Evolutionary conservation across 169 alveolate species (phyloP), one percentile per base, ranked within the genome.

Genomic region (Plasmodium gonderi): DNA sequence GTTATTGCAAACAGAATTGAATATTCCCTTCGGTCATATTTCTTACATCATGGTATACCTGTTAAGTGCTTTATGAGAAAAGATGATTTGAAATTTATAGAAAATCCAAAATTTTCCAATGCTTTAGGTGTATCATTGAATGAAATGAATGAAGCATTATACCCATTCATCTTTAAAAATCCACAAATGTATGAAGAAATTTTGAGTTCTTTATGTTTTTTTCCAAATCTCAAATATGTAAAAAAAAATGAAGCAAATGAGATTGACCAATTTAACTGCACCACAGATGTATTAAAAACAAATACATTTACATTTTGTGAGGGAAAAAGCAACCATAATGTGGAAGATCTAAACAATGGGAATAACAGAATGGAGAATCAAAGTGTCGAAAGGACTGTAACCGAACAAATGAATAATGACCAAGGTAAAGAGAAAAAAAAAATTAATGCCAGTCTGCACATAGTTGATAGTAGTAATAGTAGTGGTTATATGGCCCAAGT

Each of bases 141-240:
- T 31, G 83, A 90, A 26, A 51, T 90, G 44, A 90, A 90, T 79
- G 82, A 90, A 69, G 91, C 94, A 17, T 64, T 90, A 77, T 90
- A 90, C 29, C 94, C 90, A 40, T 79, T 78, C 45, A 90, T 90
- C 1, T 90, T 90, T 90, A 90, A 79, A 79, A 90, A 90, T 42
- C 94, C 94, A 45, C 94, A 90, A 36, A 60, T 90, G 64, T 90
- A 90, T 90, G 94, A 90, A 64, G 94, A 90, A 17, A 65, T 90
- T 42, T 65, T 90, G 60, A 78, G 78, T 36, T 64, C 29, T 17
- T 79, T 90, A 7, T 90, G 94, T 14, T 90, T 90, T 67, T 90
- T 90, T 68, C 94, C 94, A 0, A 76, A 90, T 54, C 44, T 90
- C 69, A 79, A 90, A 67, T 90, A 90, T 90, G 90, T 90, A 33